Percentiles rank a stretch among this genome's conserved stretches.
phyloP scores from a whole-genome alignment of 2,329 filamentous ascomycete species.

The Metarhizium robertsii region DNA sequence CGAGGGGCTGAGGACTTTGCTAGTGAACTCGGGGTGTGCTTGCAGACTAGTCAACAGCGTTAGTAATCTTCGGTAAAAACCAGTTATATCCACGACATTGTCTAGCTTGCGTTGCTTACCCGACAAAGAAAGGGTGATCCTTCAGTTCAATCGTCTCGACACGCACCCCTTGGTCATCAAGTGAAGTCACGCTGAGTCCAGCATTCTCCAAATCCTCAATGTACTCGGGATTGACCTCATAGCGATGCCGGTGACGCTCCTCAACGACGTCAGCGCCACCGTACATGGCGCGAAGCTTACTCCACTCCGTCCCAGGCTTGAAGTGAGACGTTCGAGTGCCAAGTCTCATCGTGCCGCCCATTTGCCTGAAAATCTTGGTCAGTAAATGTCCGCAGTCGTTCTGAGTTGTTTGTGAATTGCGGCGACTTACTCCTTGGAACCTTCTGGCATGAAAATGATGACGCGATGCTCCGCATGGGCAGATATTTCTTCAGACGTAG shows the following conservation, averaged over 20 bases:
- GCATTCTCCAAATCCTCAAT: conserved; percentile 58
- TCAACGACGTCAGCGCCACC: conserved; percentile 44
- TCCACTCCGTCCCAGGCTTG: conserved; percentile 69
- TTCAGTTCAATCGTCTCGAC: conserved; percentile 80
- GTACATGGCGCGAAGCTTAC: conserved; percentile 67
- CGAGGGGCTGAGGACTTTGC: conserved; percentile 62
- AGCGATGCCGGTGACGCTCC: conserved; percentile 81
- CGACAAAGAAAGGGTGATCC: conserved; percentile 75
- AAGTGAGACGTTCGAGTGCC: conserved; percentile 68
- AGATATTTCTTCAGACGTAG: conserved; percentile 41
- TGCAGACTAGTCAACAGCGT: conserved; percentile 47
- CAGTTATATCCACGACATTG: not conserved
- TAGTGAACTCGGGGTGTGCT: conserved; percentile 81
- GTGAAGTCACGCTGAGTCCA: conserved; percentile 58
- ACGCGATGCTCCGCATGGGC: conserved; percentile 52
- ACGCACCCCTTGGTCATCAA: conserved; percentile 65
- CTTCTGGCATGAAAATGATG: conserved; percentile 88
- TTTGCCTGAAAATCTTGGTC: conserved; percentile 21
- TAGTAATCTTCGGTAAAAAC: not conserved
- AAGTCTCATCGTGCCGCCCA: conserved; percentile 82
- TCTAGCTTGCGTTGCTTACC: not conserved
- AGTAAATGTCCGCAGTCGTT: not conserved
- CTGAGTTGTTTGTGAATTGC: not conserved
- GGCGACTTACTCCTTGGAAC: conserved; percentile 26
- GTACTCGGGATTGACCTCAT: conserved; percentile 79